Conservation (phyloP, 495 filamentous ascomycete species). For the Collariella sp. region DNA sequence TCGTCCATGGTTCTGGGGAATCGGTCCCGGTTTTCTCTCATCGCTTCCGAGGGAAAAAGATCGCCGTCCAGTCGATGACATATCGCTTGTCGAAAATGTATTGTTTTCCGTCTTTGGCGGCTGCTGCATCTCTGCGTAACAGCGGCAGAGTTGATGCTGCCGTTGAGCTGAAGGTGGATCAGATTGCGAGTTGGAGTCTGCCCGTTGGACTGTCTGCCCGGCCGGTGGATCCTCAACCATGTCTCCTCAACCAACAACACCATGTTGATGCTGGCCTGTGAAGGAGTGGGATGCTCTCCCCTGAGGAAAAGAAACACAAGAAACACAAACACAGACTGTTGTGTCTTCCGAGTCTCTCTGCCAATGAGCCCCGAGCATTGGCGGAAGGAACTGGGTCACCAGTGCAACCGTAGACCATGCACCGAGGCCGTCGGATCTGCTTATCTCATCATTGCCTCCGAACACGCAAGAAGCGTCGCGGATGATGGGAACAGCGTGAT, state of each 20-base stretch:
- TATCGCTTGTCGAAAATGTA: not conserved
- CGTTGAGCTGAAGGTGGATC: not conserved
- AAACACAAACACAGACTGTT: not conserved
- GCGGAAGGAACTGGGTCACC: constrained; percentile 4
- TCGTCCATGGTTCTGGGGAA: not conserved
- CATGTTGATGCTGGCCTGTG: not conserved
- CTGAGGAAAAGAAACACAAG: not conserved
- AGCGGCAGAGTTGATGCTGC: not conserved
- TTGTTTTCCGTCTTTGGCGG: not conserved
- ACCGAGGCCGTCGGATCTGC: not conserved
- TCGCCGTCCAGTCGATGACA: not conserved
- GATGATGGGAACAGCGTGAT: constrained; percentile 8
- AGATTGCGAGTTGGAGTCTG: not conserved
- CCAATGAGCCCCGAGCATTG: not conserved
- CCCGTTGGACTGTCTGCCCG: not conserved
- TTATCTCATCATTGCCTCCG: constrained; percentile 11
- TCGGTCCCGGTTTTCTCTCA: not conserved
- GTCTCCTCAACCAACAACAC: not conserved
- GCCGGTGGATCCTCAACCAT: constrained; percentile 1
- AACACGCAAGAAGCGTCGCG: constrained; percentile 15
- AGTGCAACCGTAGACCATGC: not conserved
- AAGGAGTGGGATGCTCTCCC: not conserved
- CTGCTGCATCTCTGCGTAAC: not conserved
- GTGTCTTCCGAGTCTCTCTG: too few species aligned
- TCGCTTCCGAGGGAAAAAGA: not conserved